Evolutionary conservation across 2,329 filamentous ascomycete species (phyloP).

Genomic region (Talaromyces amestolkiae): DNA sequence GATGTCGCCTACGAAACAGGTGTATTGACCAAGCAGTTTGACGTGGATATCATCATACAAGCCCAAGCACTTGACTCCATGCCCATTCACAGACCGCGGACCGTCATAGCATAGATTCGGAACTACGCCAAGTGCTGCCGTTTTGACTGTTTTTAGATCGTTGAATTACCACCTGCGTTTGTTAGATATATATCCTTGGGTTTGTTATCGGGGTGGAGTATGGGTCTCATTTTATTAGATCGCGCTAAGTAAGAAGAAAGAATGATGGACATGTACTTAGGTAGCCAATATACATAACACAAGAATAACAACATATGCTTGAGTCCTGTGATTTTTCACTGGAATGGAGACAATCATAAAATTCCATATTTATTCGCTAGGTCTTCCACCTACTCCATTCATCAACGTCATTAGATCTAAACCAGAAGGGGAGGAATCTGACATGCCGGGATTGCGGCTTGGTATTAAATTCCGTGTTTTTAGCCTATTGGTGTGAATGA

Average conservation of each 20-base stretch:
- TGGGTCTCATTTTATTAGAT: not conserved
- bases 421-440: not conserved
- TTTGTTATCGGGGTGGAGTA: not conserved
- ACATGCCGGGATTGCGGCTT: not conserved
- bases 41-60: not conserved
- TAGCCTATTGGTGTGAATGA: not conserved
- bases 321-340: not conserved
- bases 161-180: not conserved
- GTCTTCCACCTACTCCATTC: not conserved
- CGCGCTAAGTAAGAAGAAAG: not conserved
- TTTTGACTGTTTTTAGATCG: not conserved
- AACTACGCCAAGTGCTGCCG: not conserved
- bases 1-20: slow-evolving; percentile 40
- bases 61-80: not conserved
- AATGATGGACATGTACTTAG: not conserved
- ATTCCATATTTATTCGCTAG: not conserved
- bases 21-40: not conserved
- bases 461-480: not conserved
- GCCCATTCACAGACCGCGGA: not conserved
- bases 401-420: not conserved
- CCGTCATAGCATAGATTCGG: not conserved
- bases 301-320: not conserved
- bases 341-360: not conserved
- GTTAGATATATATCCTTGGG: not conserved
- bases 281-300: not conserved